Base-by-base conservation (phyloP, 1,284 basidiomycete genomes). In the Rhodotorula sp. region DNA sequence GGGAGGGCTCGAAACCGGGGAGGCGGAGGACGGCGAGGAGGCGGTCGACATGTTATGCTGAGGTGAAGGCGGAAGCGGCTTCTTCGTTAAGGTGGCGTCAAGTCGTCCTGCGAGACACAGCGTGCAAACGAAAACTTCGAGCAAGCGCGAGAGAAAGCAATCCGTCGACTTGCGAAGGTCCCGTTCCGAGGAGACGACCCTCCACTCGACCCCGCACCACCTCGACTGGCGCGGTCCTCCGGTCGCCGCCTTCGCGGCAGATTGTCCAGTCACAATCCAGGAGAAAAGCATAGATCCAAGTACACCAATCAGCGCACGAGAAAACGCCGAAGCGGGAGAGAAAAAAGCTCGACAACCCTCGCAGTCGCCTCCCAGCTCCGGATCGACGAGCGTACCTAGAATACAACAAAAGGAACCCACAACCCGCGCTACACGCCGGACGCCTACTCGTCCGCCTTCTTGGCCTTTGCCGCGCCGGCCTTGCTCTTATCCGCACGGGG, bases 401-500 rank as follows among this genome's bases (percentile, higher is more conserved):
- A 29, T 51, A 48, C 44, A 50, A 61, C 59, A 56, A 36, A 41
- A 19, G 15, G 39, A 51, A 17, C n/a, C 27, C 37, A 7, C 60
- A 39, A 36, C 48, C 12, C 5, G 13, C 50, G 41, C 56, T 22
- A 39, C 56, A 37, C 34, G 10, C 51, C 3, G 3, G 21, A 15
- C 8, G 9, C 54, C 53, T 21, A 63, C 65, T 64, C 53, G 10
- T 56, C 61, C 59, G 25, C 56, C 32, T 34, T 32, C 48, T n/a
- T 46, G 7, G 54, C 53, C 59, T 68, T 69, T 58, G 67, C 44
- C 44, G 44, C 69, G 65, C 68, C 63, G 15, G 71, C 67, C 68
- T 68, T 74, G 53, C 60, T 46, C 68, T 69, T 73, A 60, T 66
- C 66, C 4, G 70, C 75, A 36, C 66, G 66, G 37, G 72, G 68